Evolutionary conservation across 805 yeast genomes (phyloP).

Genomic region (Kluyveromyces aestuarii): DNA sequence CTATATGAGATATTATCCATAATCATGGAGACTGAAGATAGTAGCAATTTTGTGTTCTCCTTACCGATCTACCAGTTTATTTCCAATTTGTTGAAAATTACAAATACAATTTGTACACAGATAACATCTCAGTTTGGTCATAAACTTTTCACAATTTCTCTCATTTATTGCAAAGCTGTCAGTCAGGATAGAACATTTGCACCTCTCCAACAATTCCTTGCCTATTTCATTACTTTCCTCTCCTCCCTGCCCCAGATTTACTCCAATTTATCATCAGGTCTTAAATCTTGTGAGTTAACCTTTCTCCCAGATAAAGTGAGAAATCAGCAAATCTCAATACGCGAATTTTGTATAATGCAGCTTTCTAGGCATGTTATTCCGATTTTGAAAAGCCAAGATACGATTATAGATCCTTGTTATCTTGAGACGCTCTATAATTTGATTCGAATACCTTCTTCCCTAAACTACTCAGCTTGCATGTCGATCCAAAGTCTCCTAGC

Average conservation of each 20-base stretch:
- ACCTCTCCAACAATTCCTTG: background rate
- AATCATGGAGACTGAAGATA: background rate
- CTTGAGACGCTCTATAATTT: slow-evolving; percentile 1
- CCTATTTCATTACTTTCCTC: background rate
- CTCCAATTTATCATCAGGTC: background rate
- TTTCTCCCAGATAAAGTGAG: background rate
- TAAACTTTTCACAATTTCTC: background rate
- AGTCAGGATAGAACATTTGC: slow-evolving; percentile 1
- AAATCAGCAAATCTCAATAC: slow-evolving; percentile 2
- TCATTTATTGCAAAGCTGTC: background rate
- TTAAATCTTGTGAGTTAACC: background rate
- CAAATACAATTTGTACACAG: background rate
- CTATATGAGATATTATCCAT: background rate
- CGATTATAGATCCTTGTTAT: slow-evolving; percentile 1
- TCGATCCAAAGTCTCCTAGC: slow-evolving; percentile 1
- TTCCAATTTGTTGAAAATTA: background rate
- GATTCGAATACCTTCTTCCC: slow-evolving; percentile 1
- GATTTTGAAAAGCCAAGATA: background rate
- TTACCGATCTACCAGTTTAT: slow-evolving; percentile 2
- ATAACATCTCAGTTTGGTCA: background rate
- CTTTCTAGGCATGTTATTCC: slow-evolving; percentile 1
- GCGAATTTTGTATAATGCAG: slow-evolving; percentile 1
- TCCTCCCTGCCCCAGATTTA: slow-evolving; percentile 1
- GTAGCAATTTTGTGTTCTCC: background rate
- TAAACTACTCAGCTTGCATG: slow-evolving; percentile 1